Evolutionary conservation across 176 grass and related monocot species (phyloP).

Genomic region (Carex littledalei): DNA sequence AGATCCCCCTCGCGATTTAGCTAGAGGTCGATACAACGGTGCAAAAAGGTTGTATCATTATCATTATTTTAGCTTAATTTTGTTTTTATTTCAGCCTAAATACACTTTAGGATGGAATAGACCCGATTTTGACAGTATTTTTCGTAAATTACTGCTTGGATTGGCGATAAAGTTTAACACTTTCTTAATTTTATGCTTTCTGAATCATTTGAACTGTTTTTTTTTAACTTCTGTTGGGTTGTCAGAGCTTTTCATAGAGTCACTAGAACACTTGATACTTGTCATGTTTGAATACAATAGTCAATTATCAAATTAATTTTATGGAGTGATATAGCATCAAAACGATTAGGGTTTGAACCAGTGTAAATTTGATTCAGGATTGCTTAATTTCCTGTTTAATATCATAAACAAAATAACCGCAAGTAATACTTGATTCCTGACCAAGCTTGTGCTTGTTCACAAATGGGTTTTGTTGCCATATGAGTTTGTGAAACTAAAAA

Average conservation of each 20-base stretch:
- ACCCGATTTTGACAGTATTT: background rate
- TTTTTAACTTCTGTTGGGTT: background rate
- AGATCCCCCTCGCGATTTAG: constrained; percentile 14
- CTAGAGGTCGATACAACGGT: background rate
- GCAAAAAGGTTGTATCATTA: constrained; percentile 29
- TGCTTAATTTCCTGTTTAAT: background rate
- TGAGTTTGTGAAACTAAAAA: background rate
- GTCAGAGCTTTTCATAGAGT: background rate
- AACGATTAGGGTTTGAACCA: background rate
- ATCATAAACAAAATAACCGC: background rate
- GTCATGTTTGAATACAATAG: background rate
- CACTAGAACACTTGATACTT: background rate
- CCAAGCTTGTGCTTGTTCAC: background rate
- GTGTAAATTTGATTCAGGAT: background rate
- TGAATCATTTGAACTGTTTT: background rate
- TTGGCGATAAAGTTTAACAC: background rate
- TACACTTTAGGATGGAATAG: background rate
- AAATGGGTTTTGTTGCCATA: background rate
- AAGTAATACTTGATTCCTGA: background rate
- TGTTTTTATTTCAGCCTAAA: background rate
- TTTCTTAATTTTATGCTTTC: background rate
- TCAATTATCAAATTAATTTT: background rate
- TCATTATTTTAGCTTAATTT: background rate
- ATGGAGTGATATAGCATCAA: background rate
- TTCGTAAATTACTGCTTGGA: background rate